These are phyloP conservation scores for Corymbia calophylla DNA, from an alignment of 441 rosid genomes.

Conservation along the genomic window DNA sequence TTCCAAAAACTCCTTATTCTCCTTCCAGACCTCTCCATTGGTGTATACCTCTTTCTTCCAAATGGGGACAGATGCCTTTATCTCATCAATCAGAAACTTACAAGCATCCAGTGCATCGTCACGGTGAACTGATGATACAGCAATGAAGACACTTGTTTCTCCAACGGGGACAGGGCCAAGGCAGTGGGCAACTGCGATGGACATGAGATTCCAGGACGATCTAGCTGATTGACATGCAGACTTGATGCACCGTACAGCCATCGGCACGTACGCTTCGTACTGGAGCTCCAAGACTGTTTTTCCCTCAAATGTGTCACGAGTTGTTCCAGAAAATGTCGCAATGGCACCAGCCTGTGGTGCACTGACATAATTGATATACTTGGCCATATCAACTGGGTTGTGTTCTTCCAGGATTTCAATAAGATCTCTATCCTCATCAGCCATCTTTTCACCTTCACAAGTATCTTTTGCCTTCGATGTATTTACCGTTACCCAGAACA, in stretches of 20 bases:
- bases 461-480: background rate
- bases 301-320: slow-evolving; percentile 70
- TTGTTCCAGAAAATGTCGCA: slow-evolving; percentile 84
- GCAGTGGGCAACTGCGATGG: slow-evolving; percentile 68
- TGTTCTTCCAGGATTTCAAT: slow-evolving; percentile 73
- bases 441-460: slow-evolving; percentile 21
- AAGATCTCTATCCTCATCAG: slow-evolving; percentile 44
- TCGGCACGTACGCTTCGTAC: slow-evolving; percentile 82
- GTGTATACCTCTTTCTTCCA: slow-evolving; percentile 93
- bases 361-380: slow-evolving; percentile 58
- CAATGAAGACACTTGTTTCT: slow-evolving; percentile 76
- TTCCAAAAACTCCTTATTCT: slow-evolving; percentile 67
- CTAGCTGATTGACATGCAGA: slow-evolving; percentile 55
- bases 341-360: slow-evolving; percentile 82
- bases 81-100: slow-evolving; percentile 66
- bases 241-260: slow-evolving; percentile 62
- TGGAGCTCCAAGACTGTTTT: slow-evolving; percentile 69
- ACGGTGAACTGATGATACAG: slow-evolving; percentile 79
- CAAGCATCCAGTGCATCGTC: slow-evolving; percentile 77
- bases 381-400: slow-evolving; percentile 43
- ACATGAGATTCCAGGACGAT: slow-evolving; percentile 60
- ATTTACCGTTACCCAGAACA: background rate
- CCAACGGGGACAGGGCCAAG: slow-evolving; percentile 80
- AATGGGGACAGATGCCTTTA: slow-evolving; percentile 81
- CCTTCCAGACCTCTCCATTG: slow-evolving; percentile 70